Evolutionary conservation across 176 grass and related monocot species (phyloP).

Genomic region (Carex kokanica): DNA sequence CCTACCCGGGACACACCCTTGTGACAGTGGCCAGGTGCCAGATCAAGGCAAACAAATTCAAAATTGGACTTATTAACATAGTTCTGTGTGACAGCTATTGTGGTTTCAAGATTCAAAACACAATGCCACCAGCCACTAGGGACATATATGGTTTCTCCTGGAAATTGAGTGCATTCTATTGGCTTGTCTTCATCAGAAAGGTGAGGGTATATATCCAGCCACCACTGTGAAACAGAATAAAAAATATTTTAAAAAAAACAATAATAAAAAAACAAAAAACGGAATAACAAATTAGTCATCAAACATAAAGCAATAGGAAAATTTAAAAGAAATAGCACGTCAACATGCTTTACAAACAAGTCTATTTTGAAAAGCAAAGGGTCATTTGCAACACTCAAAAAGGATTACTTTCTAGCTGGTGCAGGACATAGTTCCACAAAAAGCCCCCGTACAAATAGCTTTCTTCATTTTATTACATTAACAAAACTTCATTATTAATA

Average conservation of each 20-base stretch:
- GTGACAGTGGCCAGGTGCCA: slow-evolving; percentile 84
- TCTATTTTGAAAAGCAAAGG: background rate
- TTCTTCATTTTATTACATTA: background rate
- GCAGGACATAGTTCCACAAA: background rate
- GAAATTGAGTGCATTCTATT: slow-evolving; percentile 82
- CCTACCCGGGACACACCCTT: slow-evolving; percentile 91
- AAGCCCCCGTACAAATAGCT: background rate
- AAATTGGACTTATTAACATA: slow-evolving; percentile 90
- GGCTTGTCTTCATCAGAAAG: slow-evolving; percentile 55
- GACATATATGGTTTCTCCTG: slow-evolving; percentile 98
- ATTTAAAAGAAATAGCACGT: background rate
- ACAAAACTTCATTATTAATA: background rate
- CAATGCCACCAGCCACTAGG: slow-evolving; percentile 99
- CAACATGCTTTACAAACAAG: background rate
- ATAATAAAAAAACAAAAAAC: background rate
- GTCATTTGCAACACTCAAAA: background rate
- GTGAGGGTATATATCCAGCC: slow-evolving; percentile 26
- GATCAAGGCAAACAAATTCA: slow-evolving; percentile 84
- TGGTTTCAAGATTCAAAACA: slow-evolving; percentile 89
- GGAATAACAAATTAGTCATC: background rate
- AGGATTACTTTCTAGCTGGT: background rate
- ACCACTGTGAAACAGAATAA: slow-evolving; percentile 16
- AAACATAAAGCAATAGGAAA: background rate
- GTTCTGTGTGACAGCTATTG: slow-evolving; percentile 87
- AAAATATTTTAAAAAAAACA: background rate